Evolutionary conservation across 495 filamentous ascomycete species (phyloP), one percentile per base, ranked within the genome.

Genomic region (Pseudoneurospora amorphoporcata): DNA sequence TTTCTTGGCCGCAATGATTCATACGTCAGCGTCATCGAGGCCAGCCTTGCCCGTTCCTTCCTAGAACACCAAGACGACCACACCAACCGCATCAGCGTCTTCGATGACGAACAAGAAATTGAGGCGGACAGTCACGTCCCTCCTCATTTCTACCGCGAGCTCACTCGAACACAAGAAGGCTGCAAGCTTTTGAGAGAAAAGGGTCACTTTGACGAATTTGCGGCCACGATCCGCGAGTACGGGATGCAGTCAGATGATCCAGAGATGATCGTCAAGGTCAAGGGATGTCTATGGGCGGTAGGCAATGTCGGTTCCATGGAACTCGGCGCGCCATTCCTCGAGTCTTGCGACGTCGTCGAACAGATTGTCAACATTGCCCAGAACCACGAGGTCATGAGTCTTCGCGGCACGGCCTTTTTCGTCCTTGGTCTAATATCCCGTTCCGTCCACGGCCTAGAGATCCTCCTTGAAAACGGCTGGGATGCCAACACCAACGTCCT

Each of bases 291-390:
- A 23, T 99, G 95, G 95, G 95, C 95, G 0, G 93, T 99, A 9
- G 95, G 96, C 37, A 99, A 99, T 77, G 94, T 99, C 68, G 95
- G 95, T 1, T 97, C 94, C 3, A 99, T 99, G 96, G 94, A 97
- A 76, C 88, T 98, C 39, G 95, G 96, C 2, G 95, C 94, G 0
- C 92, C 93, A 0, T 99, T 99, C 81, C 86, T 99, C 4, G 93
- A 95, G 79, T 90, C 90, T 70, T 89, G 89, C 58, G 92, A 97
- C 72, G 92, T 98, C 39, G 92, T 98, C 37, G 87, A 90, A 77
- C 87, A 89, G 72, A 94, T 98, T 61, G 88, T 98, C 70, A 83
- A 87, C 75, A 97, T 99, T 79, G 96, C 95, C 3, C 90, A 96
- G 76, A 84, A 83, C 73, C 94, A 94, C 47, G 90, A 93, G 73